Evolutionary conservation across 1,284 basidiomycete genomes (phyloP).

Genomic region (Apiotrichum domesticum): DNA sequence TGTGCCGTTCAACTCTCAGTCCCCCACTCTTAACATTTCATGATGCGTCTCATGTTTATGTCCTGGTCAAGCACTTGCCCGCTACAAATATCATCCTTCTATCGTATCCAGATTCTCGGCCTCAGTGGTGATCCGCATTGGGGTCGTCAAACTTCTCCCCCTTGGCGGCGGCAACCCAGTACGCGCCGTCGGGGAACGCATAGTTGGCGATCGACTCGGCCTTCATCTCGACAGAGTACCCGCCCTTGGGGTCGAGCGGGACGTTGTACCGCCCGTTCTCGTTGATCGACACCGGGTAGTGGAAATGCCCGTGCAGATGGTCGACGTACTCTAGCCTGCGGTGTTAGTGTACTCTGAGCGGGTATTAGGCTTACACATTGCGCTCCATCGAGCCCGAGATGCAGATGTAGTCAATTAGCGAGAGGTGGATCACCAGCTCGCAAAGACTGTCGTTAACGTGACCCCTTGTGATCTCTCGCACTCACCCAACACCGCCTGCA

Average conservation of each 20-base stretch:
- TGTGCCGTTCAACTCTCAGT: too few species aligned
- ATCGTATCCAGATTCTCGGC: too few species aligned
- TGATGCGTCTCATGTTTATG: too few species aligned
- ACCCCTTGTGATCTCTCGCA: not conserved
- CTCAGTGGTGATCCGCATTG: conserved; percentile 1
- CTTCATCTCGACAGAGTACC: conserved; percentile 50
- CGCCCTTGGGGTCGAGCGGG: conserved; percentile 45
- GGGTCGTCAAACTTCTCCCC: conserved; percentile 21
- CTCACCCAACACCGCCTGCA: conserved; percentile 74
- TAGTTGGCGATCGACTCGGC: conserved; percentile 47
- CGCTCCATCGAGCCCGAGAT: conserved; percentile 86
- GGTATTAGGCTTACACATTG: conserved; percentile 49
- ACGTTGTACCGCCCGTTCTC: conserved; percentile 71
- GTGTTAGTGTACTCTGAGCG: conserved; percentile 47
- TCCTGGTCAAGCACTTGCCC: too few species aligned
- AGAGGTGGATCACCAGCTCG: conserved; percentile 28
- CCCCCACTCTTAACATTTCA: too few species aligned
- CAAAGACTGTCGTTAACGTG: conserved; percentile 2
- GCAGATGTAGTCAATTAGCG: conserved; percentile 84
- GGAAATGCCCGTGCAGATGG: conserved; percentile 90
- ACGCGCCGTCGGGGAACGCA: conserved; percentile 47
- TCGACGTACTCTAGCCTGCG: conserved; percentile 56
- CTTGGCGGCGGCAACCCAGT: conserved; percentile 45
- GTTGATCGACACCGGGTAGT: conserved; percentile 84
- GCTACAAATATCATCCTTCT: too few species aligned